phyloP scores from a whole-genome alignment of 176 grass and related monocot genomes.

The Typha latifolia region DNA sequence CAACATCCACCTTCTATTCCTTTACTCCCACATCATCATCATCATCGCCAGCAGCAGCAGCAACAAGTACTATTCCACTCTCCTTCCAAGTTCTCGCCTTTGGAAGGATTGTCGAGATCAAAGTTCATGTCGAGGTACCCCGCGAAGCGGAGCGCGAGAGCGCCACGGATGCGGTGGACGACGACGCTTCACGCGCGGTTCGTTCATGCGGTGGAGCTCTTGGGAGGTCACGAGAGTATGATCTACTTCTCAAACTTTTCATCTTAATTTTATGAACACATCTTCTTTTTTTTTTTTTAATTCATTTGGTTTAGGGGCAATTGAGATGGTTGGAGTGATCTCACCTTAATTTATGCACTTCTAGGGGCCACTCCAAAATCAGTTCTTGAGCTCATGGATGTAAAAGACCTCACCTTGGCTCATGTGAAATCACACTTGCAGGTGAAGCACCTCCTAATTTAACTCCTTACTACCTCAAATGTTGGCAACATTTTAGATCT shows the following conservation, averaged over 20 bases:
- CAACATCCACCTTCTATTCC: constrained; percentile 1
- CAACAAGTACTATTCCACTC: not conserved
- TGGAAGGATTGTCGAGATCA: not conserved
- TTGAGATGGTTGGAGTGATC: not conserved
- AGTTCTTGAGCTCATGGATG: constrained; percentile 45
- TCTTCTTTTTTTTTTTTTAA: not conserved
- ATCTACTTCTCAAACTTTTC: not conserved
- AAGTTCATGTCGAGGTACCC: constrained; percentile 23
- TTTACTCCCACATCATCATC: constrained; percentile 1
- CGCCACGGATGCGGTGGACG: constrained; percentile 36
- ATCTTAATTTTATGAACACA: not conserved
- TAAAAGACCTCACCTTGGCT: constrained; percentile 48
- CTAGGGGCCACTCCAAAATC: constrained; percentile 40
- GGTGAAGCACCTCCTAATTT: not conserved
- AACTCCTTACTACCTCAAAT: not conserved
- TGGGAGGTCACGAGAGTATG: constrained; percentile 40
- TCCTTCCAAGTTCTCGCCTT: not conserved
- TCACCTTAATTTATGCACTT: not conserved
- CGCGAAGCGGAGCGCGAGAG: constrained; percentile 20
- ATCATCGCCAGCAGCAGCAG: not conserved
- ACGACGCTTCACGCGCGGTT: constrained; percentile 34
- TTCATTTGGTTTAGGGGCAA: not conserved
- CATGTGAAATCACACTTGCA: constrained; percentile 48
- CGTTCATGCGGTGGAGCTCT: constrained; percentile 32
- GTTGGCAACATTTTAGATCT: not conserved